These are phyloP conservation scores for Trichoderma brevicompactum DNA, from an alignment of 2,329 filamentous ascomycete species.

Conservation along the genomic window DNA sequence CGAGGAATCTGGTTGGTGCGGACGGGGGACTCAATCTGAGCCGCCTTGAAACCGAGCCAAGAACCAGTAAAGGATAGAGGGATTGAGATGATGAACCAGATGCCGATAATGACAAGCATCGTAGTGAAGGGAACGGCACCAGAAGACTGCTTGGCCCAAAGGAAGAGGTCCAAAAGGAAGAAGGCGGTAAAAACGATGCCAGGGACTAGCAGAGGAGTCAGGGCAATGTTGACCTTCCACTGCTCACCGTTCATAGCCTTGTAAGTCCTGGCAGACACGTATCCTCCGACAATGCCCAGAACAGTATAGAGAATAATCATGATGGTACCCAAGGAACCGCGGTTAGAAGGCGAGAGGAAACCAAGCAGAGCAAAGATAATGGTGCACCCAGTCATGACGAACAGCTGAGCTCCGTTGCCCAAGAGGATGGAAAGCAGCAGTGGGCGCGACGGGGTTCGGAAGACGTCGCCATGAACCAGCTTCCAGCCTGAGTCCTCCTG, in stretches of 20 bases:
- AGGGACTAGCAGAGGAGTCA: slow-evolving; percentile 85
- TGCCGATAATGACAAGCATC: slow-evolving; percentile 89
- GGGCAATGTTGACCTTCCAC: slow-evolving; percentile 91
- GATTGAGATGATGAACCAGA: slow-evolving; percentile 97
- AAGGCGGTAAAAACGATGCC: slow-evolving; percentile 84
- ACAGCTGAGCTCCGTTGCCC: slow-evolving; percentile 93
- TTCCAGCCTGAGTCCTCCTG: slow-evolving; percentile 99
- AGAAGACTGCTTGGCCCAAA: slow-evolving; percentile 90
- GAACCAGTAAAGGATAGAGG: slow-evolving; percentile 88
- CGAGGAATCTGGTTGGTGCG: slow-evolving; percentile 97
- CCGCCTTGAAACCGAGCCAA: slow-evolving; percentile 86
- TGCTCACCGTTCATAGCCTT: slow-evolving; percentile 89
- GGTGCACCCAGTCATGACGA: slow-evolving; percentile 95
- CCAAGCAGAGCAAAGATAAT: slow-evolving; percentile 92
- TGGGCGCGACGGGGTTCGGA: slow-evolving; percentile 82
- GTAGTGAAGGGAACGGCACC: slow-evolving; percentile 96
- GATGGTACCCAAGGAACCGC: slow-evolving; percentile 89
- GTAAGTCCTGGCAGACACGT: slow-evolving; percentile 87
- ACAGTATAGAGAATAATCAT: slow-evolving; percentile 93
- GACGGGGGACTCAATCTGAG: slow-evolving; percentile 75
- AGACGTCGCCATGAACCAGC: slow-evolving; percentile 95
- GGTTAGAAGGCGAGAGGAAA: slow-evolving; percentile 93
- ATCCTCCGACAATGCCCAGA: slow-evolving; percentile 90
- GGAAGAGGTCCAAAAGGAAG: slow-evolving; percentile 93
- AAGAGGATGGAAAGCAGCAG: slow-evolving; percentile 85